Evolutionary conservation across 2,329 filamentous ascomycete genomes (phyloP).

Genomic region (Diaporthe australafricana): DNA sequence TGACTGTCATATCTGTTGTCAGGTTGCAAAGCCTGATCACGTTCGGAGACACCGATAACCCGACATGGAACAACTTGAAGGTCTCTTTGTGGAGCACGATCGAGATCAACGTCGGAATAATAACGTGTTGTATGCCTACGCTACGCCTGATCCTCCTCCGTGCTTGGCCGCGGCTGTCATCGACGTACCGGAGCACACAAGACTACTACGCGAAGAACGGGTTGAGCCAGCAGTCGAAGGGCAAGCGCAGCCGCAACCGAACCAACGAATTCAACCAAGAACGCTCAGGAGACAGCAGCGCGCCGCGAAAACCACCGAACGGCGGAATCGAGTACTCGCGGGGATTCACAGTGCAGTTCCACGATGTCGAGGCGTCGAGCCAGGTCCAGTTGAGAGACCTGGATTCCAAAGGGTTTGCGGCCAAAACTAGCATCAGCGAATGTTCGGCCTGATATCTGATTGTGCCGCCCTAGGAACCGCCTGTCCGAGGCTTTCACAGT

Average conservation of each 20-base stretch:
- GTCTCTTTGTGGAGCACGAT: constrained; percentile 49
- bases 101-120: constrained; percentile 49
- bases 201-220: constrained; percentile 23
- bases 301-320: neutral
- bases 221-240: constrained; percentile 8
- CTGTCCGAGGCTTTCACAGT: constrained; percentile 33
- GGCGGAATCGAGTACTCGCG: constrained; percentile 37
- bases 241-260: constrained; percentile 4
- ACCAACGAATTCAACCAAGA: constrained; percentile 15
- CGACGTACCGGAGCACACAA: constrained; percentile 27
- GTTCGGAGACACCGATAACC: constrained; percentile 46
- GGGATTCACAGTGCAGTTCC: constrained; percentile 38
- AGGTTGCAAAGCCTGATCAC: constrained; percentile 46
- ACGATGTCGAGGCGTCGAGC: constrained; percentile 38
- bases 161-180: constrained; percentile 42
- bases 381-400: constrained; percentile 39
- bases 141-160: constrained; percentile 45
- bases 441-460: constrained; percentile 34
- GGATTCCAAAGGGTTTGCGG: constrained; percentile 36
- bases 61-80: constrained; percentile 46
- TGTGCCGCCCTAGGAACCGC: constrained; percentile 32
- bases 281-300: neutral
- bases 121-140: constrained; percentile 49
- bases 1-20: constrained; percentile 49
- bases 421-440: constrained; percentile 35